Percentiles rank a stretch among this genome's conserved stretches.
These are phyloP conservation scores for Eudorina sp. DNA, from an alignment of 139 green algal species.

Conservation along the genomic window DNA sequence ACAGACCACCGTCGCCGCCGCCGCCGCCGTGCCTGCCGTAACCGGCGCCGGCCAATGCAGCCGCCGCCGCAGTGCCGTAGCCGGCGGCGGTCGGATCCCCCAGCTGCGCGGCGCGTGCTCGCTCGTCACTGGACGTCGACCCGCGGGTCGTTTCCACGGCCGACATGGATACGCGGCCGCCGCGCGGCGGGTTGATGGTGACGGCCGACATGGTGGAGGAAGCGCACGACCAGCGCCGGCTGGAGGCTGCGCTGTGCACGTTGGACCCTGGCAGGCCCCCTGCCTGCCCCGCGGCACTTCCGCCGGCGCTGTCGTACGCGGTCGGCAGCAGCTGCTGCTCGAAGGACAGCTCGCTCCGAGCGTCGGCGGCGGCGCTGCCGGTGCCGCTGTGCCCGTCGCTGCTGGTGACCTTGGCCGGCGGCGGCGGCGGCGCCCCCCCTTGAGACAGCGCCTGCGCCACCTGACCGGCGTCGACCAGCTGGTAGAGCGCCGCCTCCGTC, in stretches of 20 bases:
- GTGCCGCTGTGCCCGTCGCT: background rate
- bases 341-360: slow-evolving; percentile 1
- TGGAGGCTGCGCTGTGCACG: background rate
- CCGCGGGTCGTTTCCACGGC: background rate
- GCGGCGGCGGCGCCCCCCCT: background rate
- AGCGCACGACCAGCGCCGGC: background rate
- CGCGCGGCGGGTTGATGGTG: background rate
- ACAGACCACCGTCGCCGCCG: too few relatives aligned
- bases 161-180: background rate
- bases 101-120: too few relatives aligned
- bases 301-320: background rate
- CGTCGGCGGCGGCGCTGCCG: background rate
- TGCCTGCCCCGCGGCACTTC: background rate
- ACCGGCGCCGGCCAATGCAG: background rate
- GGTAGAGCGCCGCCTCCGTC: background rate
- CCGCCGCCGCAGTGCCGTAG: background rate
- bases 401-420: too few relatives aligned
- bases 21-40: background rate
- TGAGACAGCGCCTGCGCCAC: background rate
- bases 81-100: background rate
- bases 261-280: too few relatives aligned
- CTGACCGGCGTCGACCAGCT: background rate
- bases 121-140: background rate
- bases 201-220: background rate
- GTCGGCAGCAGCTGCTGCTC: background rate